Base-by-base conservation (phyloP, 768 basidiomycete genomes). In the Collybia mongolica region DNA sequence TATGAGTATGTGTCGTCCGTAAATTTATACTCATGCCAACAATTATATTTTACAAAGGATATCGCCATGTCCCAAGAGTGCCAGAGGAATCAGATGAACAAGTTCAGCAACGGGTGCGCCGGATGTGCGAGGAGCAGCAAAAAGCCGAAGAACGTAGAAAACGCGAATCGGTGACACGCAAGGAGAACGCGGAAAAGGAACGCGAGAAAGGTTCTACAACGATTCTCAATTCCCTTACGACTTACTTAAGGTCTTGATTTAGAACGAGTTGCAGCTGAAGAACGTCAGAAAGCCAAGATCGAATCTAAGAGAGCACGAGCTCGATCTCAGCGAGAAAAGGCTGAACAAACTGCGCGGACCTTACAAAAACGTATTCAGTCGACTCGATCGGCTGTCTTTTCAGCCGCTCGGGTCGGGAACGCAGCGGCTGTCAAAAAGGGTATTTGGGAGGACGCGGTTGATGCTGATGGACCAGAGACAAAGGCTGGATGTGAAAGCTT, bases 401-500 rank as follows among this genome's bases (percentile, higher is more conserved):
- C 75, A 14, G 85, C 86, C 20, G 86, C 86, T 41, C 80, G 87
- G 15, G 62, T 67, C 14, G 77, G 80, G 9, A 71, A 87, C 29
- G 58, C 65, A 15, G 74, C 66, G 6, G 66, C 65, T 43, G 88
- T 89, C 46, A 83, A 80, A 68, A 77, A 80, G 54, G 82, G 81
- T 23, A 66, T 90, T 18, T 88, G 80, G 78, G 86, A 88, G 68
- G 76, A 86, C 39, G 66, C 68, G 26, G 84, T 90, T 49, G 86
- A 89, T 64, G 82, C 86, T 36, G 73, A 81, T 7, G 88, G 88
- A 42, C 84, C 85, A 24, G 88, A 90, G 70, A 66, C 84, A 47
- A 82, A 80, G 59, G 57, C 64, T 46, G 82, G 81, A 18, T 77
- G 78, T 56, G 76, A 79, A 39, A 72, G 70, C 45, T 82, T 82